Conservation (phyloP, 768 basidiomycete species). For the Tylopilus sp. region DNA sequence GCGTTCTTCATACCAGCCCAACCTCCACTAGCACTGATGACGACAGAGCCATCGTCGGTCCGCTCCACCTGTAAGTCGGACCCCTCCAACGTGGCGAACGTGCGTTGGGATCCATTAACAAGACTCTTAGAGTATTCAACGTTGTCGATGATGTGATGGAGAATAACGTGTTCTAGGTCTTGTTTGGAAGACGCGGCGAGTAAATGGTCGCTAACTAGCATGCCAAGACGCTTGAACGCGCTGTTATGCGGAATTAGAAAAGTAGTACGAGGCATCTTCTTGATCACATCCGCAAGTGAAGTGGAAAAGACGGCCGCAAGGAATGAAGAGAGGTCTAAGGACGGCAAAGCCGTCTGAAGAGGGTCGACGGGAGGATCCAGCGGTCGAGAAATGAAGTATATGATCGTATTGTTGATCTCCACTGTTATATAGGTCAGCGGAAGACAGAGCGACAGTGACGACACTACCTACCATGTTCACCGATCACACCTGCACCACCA, state of each 20-base stretch:
- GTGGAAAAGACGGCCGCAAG: constrained; percentile 89
- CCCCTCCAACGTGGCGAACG: constrained; percentile 82
- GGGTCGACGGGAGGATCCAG: constrained; percentile 80
- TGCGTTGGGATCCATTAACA: constrained; percentile 61
- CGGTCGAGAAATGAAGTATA: constrained; percentile 87
- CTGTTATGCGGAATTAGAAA: constrained; percentile 84
- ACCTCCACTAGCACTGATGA: constrained; percentile 66
- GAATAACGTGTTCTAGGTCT: constrained; percentile 79
- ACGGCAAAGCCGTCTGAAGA: constrained; percentile 75
- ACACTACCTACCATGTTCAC: constrained; percentile 61
- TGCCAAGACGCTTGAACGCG: constrained; percentile 85
- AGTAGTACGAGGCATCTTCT: constrained; percentile 65
- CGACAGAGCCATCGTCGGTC: constrained; percentile 46
- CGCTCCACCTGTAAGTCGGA: constrained; percentile 73
- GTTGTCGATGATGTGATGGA: constrained; percentile 80
- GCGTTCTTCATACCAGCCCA: constrained; percentile 69
- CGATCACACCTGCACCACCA: constrained; percentile 77
- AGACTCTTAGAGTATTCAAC: constrained; percentile 70
- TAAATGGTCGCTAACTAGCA: constrained; percentile 82
- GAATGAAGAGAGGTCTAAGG: constrained; percentile 86
- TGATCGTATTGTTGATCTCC: constrained; percentile 68
- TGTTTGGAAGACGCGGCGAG: constrained; percentile 71
- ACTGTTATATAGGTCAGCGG: constrained; percentile 42
- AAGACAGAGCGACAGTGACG: neutral
- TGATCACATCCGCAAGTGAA: constrained; percentile 67